Conservation (phyloP, 495 filamentous ascomycete genomes). For the Aspergillus hancockii region DNA sequence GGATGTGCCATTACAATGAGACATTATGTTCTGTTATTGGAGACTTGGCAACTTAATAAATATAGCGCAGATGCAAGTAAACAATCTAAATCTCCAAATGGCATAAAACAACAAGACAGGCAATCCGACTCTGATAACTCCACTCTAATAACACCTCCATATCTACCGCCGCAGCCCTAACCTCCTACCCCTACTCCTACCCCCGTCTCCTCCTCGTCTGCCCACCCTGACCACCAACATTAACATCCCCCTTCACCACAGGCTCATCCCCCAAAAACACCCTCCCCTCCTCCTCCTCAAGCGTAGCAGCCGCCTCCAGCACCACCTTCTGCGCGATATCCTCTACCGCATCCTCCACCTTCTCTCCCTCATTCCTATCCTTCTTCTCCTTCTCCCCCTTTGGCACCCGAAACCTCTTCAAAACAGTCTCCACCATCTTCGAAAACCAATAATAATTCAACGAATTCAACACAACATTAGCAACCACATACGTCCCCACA, state of each 20-base stretch:
- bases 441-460: slow-evolving; percentile 96
- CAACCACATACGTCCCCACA: slow-evolving; percentile 68
- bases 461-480: slow-evolving; percentile 78
- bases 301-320: slow-evolving; percentile 38
- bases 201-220: slow-evolving; percentile 33
- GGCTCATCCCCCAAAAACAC: slow-evolving; percentile 30
- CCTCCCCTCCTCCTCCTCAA: slow-evolving; percentile 38
- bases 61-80: too few relatives aligned
- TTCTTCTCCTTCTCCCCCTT: slow-evolving; percentile 20
- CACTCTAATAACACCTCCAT: slow-evolving; percentile 4
- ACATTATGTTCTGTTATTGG: too few relatives aligned
- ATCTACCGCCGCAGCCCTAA: too few relatives aligned
- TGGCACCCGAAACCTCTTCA: slow-evolving; percentile 74
- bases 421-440: slow-evolving; percentile 92
- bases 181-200: not conserved
- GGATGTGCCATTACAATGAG: not conserved
- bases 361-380: slow-evolving; percentile 15
- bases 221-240: slow-evolving; percentile 15
- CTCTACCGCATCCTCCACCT: slow-evolving; percentile 20
- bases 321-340: slow-evolving; percentile 35
- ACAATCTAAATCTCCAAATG: too few relatives aligned
- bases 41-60: too few relatives aligned
- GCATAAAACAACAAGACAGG: too few relatives aligned
- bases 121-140: too few relatives aligned
- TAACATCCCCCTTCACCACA: slow-evolving; percentile 26